Base-by-base conservation (phyloP, 208 protist genomes). In the Trypanosoma lewisi region DNA sequence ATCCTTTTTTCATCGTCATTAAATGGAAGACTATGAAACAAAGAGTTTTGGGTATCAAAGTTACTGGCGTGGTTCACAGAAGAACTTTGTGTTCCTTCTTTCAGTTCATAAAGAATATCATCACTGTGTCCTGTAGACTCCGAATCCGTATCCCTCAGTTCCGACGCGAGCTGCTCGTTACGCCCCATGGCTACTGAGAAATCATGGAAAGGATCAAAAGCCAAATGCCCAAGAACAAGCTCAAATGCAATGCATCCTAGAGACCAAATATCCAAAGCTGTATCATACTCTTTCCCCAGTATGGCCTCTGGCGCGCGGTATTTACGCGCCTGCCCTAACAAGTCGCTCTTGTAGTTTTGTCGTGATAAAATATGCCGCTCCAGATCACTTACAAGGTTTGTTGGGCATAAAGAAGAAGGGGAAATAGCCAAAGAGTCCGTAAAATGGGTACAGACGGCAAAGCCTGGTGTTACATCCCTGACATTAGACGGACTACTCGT, bases 171-270 rank as follows among this genome's bases (percentile, higher is more conserved):
- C 23, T 52, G 16, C 53, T 50, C 31, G n/a, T 58, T 33, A 6
- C 27, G 31, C 30, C 45, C 51, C 31, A 42, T 14, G 27, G 34
- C 23, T 9, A 50, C 51, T n/a, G 21, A 34, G 44, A 52, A 48
- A 23, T 67, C 62, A 48, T 30, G 25, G 27, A 51, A 4, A 51
- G 76, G 71, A 37, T 94, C 85, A 31, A 94, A 79, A 44, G 93
- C 63, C 54, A 84, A 83, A 48, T 59, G 67, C 1, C 83, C 88
- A 19, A 72, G 78, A 47, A 94, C 60, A 52, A 94, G 75, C 51
- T 94, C 88, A 74, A 86, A 94, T 8, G 87, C 80, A 42, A 89
- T 76, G 68, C 87, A 94, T 19, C 73, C 87, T 0, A 94, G 33
- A 4, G 78, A 87, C 87, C 87, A 94, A 19, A 94, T 61, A 60